Percentiles rank a stretch among this genome's conserved stretches.
phyloP scores from a whole-genome alignment of 2,329 filamentous ascomycete species.

The Aureobasidium sp. region DNA sequence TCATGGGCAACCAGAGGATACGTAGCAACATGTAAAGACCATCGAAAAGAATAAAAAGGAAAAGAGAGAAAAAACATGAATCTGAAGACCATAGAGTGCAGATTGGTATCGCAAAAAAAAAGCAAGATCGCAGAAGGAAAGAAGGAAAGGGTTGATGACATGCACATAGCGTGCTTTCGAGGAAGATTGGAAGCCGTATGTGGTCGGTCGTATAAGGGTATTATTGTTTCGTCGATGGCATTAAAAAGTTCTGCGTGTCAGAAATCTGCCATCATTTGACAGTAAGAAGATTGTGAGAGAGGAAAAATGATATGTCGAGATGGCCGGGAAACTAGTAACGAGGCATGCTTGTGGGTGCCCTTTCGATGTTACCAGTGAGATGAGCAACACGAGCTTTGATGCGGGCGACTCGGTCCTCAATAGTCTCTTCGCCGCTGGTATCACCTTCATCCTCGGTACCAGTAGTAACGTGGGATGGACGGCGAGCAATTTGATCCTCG shows the following conservation, averaged over 20 bases:
- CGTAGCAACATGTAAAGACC: not conserved
- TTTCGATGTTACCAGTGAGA: constrained; percentile 51
- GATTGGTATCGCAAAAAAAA: not conserved
- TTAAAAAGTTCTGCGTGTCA: not conserved
- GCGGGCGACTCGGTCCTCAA: constrained; percentile 90
- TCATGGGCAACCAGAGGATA: not conserved
- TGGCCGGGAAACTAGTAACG: not conserved
- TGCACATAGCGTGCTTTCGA: not conserved
- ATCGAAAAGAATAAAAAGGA: not conserved
- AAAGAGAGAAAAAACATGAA: not conserved
- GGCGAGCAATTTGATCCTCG: constrained; percentile 56
- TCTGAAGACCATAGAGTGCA: not conserved
- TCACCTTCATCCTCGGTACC: constrained; percentile 71
- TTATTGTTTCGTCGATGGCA: constrained; percentile 1
- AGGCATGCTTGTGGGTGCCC: not conserved
- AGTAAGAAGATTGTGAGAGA: not conserved
- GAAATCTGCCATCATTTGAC: not conserved
- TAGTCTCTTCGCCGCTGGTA: constrained; percentile 93
- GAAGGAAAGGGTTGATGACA: not conserved
- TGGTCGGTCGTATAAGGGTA: not conserved
- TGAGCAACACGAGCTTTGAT: constrained; percentile 97
- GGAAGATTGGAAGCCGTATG: not conserved
- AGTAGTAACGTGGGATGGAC: constrained; percentile 44
- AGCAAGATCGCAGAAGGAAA: not conserved
- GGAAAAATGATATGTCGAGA: not conserved